Evolutionary conservation across 805 yeast species (phyloP), one percentile per base, ranked within the genome.

Genomic region (Candida taoyuanica): DNA sequence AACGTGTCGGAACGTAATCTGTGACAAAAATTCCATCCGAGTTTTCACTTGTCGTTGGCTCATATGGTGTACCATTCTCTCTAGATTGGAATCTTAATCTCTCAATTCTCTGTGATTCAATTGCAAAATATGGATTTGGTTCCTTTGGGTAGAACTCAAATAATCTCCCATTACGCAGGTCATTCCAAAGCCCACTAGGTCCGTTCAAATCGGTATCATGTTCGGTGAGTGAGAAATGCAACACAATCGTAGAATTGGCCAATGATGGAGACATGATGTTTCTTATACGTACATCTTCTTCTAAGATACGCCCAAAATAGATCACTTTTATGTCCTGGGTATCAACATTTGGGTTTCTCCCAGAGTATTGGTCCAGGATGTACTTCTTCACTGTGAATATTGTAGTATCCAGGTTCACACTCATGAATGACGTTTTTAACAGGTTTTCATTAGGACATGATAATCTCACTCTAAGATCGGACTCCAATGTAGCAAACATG

Each of bases 81-180:
- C 46, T 46, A 23, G 50, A 33, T 16, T 49, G 52, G 26, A 46
- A 44, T 40, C 55, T 49, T 20, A 53, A 25, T 30, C 56, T 37
- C 23, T 47, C 43, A 38, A 47, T 50, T 40, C 58, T 47, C 37
- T 49, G 52, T 8, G 46, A 47, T 33, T 56, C 58, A 7, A 40
- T 44, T 18, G 47, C 46, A 30, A 47, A 56, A 28, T 47, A 33
- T 19, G 58, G 59, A 37, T 55, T 55, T 25, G 60, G 58, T 26
- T 50, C 55, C 37, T 53, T 49, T 26, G 63, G 62, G 18, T 56
- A 42, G 32, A 53, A 58, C 15, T 58, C 63, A 46, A 59, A 57
- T 4, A 53, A 34, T 7, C 39, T 43, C 1, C 60, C 62, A 20
- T 40, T 46, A 32, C 34, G 50, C 21, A 58, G 20, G 31, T 56